phyloP scores from a whole-genome alignment of 139 green algal genomes.

The Chloropicon primus region DNA sequence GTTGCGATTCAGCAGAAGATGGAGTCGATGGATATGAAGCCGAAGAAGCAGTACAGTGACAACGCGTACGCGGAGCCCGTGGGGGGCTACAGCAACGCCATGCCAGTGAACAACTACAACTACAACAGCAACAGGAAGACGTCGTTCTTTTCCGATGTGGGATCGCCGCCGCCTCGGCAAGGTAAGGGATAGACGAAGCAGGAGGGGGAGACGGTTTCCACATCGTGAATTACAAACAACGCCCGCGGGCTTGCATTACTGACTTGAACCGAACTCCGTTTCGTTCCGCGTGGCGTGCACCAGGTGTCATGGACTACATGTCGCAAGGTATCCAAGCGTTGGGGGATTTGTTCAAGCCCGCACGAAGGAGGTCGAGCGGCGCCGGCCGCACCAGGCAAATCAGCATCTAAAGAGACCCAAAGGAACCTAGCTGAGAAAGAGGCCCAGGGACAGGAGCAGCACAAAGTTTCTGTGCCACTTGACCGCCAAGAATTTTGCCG shows the following conservation, averaged over 20 bases:
- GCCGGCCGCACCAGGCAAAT: neutral
- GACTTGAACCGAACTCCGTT: no score
- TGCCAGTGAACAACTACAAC: neutral
- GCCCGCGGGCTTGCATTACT: no score
- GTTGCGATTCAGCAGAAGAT: neutral
- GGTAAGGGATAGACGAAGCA: no score
- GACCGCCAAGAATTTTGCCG: conserved; percentile 8
- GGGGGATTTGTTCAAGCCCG: neutral
- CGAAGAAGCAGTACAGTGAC: neutral
- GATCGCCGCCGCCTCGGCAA: neutral
- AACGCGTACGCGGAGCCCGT: neutral
- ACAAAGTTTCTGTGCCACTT: conserved; percentile 8
- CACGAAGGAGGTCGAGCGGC: neutral
- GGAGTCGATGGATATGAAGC: neutral
- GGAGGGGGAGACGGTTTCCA: no score
- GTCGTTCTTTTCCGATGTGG: neutral
- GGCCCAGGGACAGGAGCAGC: neutral
- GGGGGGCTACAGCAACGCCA: neutral
- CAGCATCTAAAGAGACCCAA: no score
- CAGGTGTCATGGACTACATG: neutral
- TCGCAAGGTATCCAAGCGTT: neutral
- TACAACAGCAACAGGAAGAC: neutral
- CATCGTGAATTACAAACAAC: no score
- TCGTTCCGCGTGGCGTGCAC: no score
- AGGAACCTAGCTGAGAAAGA: neutral